Evolutionary conservation across 306 rosid species (phyloP).

Genomic region (Casuarina cunninghamiana): DNA sequence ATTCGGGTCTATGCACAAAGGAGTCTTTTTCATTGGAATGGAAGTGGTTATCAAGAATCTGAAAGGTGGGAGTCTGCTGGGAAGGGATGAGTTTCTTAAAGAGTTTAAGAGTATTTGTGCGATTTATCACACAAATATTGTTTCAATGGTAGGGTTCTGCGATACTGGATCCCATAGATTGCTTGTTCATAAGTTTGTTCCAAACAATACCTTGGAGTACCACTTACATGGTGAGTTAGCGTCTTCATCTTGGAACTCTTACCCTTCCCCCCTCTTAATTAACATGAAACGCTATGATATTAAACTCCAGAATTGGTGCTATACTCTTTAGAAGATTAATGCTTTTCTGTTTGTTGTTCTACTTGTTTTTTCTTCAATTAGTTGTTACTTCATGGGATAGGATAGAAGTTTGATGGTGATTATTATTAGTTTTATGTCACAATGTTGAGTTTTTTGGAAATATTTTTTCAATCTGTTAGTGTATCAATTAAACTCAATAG

Average conservation of each 20-base stretch:
- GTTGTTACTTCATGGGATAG: background rate
- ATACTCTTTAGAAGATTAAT: background rate
- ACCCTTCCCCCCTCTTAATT: background rate
- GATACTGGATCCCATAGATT: conserved; percentile 69
- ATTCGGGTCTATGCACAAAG: conserved; percentile 90
- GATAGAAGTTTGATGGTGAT: background rate
- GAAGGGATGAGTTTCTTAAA: conserved; percentile 92
- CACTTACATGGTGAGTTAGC: conserved; percentile 73
- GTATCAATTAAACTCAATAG: too few species aligned
- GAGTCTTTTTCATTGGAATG: conserved; percentile 85
- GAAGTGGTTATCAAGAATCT: conserved; percentile 93
- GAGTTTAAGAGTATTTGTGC: conserved; percentile 96
- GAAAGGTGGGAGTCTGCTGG: conserved; percentile 96
- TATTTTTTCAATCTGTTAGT: background rate
- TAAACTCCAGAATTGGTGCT: background rate
- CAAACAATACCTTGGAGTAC: conserved; percentile 83
- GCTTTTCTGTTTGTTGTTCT: background rate
- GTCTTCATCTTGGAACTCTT: background rate
- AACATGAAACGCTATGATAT: background rate
- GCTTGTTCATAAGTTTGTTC: conserved; percentile 89
- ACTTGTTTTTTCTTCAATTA: background rate
- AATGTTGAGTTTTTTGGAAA: background rate
- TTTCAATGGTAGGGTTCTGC: conserved; percentile 93
- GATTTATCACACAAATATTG: conserved; percentile 92
- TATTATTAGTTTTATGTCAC: background rate